A percentile compares a stretch with the other conserved stretches of the same genome.
Evolutionary conservation across 2,329 filamentous ascomycete genomes (phyloP).

Genomic region (Lachnellula subtilissima): DNA sequence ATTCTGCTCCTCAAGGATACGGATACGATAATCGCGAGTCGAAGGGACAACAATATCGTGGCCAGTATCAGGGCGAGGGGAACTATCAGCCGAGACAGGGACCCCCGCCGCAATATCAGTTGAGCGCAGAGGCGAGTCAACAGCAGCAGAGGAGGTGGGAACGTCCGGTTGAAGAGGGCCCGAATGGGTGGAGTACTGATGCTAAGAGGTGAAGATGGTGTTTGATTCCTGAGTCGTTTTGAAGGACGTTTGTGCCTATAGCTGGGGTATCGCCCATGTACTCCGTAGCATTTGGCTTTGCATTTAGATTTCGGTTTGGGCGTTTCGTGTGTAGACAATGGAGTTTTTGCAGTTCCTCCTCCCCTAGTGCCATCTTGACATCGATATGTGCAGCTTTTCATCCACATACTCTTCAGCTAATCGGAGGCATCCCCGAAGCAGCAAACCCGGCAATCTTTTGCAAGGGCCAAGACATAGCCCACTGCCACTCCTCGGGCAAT

Average conservation of each 20-base stretch:
- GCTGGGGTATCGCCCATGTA: background rate
- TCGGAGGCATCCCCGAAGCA: background rate
- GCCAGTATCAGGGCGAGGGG: background rate
- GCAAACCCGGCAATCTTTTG: background rate
- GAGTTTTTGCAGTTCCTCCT: background rate
- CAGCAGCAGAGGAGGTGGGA: background rate
- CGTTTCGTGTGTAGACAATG: background rate
- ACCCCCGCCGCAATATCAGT: background rate
- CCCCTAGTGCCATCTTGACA: too few relatives aligned
- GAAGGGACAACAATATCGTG: background rate
- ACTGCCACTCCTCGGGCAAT: constrained; percentile 11
- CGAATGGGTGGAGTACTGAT: background rate
- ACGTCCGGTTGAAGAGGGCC: background rate
- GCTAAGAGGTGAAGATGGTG: background rate
- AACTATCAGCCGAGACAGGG: background rate
- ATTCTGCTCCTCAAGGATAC: background rate
- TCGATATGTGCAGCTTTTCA: too few relatives aligned
- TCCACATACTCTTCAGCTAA: background rate
- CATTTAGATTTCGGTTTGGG: background rate
- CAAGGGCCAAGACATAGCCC: constrained; percentile 13
- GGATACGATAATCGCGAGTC: background rate
- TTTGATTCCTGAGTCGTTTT: background rate
- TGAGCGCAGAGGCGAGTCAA: too few relatives aligned
- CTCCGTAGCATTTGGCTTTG: background rate
- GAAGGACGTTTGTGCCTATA: background rate